Base-by-base conservation (phyloP, 2,329 filamentous ascomycete genomes). In the Colletotrichum sp. region DNA sequence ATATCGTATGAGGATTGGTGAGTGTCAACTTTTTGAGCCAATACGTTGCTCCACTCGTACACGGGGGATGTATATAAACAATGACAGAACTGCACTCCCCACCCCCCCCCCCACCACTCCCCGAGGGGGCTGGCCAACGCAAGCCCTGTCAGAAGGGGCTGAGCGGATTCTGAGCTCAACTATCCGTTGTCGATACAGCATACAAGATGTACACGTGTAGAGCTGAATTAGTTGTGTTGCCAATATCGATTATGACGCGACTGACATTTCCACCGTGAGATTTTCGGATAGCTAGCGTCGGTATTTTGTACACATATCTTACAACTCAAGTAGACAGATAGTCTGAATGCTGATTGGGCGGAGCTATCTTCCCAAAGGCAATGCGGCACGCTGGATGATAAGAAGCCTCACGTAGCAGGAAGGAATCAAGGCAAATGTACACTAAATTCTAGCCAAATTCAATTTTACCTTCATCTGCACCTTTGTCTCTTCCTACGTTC, bases 321-420 rank as follows among this genome's bases (percentile, higher is more conserved):
- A 7, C 19, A 22, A 11, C 19, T 49, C 5, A 22, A 52, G n/a
- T 13, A 13, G n/a, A 22, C 6, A 22, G 1, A n/a, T 49, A 2
- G 5, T 49, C 19, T 22, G n/a, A 11, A 0, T 12, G n/a, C n/a
- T 22, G 13, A 49, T 2, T 2, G 13, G 44, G 12, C n/a, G n/a
- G n/a, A 49, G 1, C 2, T 13, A 7, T 49, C 11, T 22, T 49
- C 44, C 6, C 6, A 22, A 22, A 49, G n/a, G 44, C 44, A 13
- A 52, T 52, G 2, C 11, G 11, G 6, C 44, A 52, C n/a, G n/a
- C n/a, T 52, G 6, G 6, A 0, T 25, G 44, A 1, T 22, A 52
- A 6, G 3, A 52, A 22, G 8, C 2, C 11, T 22, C 6, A 52
- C 12, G 1, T 22, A 22, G 0, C 0, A 22, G n/a, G 44, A 13